Evolutionary conservation across 1,284 basidiomycete species (phyloP), one percentile per base, ranked within the genome.

Genomic region (Cryptococcus jaspeensis): DNA sequence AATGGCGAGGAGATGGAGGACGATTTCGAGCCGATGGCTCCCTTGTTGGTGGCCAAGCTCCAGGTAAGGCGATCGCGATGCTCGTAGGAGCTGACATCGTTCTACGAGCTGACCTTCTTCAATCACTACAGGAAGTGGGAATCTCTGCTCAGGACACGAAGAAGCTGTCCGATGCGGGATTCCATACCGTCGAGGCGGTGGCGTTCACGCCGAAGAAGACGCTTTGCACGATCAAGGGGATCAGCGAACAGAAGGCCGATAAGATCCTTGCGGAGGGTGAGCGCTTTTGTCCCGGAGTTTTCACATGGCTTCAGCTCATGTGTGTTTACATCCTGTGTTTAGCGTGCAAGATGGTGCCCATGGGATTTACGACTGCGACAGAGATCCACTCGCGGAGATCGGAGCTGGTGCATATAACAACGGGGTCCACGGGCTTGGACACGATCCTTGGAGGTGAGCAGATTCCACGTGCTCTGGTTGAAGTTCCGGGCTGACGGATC

Each of bases 331-430:
- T 53, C 25, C 22, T 43, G 58, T 56, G 42, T 55, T 22, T 67
- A 97, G 96, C 94, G 2, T 87, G 89, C 71, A 98, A 97, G 80
- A 89, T 98, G 65, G 88, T 99, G 15, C 95, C 95, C 2, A 86
- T 99, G 67, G 96, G 96, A 6, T 99, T 99, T 75, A 94, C 95
- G 60, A 99, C 95, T 48, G 96, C 96, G 8, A 97, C 95, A 22
- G 96, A 98, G 74, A 91, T 96, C 4, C 96, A 99, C 73, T 89
- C 91, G 28, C 86, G 92, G 53, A 84, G 96, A 50, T 90, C 92
- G n/a, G 96, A 99, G 75, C 83, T 99, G 44, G 92, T 99, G 16
- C 90, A 92, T 74, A 96, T 99, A 65, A 95, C 93, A 1, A 99
- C 96, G 0, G 96, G 96, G 8, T 94, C 92, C 1, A 94, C 93